Evolutionary conservation across 495 filamentous ascomycete species (phyloP).

Genomic region (Aspergillus sparsus): DNA sequence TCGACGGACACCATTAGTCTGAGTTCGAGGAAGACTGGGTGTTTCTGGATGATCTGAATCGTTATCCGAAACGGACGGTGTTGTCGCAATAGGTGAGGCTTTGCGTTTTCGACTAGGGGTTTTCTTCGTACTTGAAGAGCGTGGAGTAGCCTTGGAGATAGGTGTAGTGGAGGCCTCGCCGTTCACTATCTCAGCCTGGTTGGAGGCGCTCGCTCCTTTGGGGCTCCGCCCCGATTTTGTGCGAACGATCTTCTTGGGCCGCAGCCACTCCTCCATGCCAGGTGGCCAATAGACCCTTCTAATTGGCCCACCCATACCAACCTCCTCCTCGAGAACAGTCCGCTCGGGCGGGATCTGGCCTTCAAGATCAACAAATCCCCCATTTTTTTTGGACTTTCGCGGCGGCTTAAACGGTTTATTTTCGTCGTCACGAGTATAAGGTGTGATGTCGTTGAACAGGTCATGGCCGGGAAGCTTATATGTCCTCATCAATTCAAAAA

Average conservation of each 20-base stretch:
- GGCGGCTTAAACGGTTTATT: conserved; percentile 59
- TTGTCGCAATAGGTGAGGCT: conserved; percentile 28
- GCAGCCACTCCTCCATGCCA: conserved; percentile 87
- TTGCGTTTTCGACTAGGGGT: conserved; percentile 39
- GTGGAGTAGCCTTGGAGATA: conserved; percentile 26
- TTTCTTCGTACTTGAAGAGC: conserved; percentile 30
- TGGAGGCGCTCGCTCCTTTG: conserved; percentile 22
- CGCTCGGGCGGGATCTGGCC: conserved; percentile 45
- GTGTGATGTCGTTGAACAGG: conserved; percentile 73
- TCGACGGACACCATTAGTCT: conserved; percentile 27
- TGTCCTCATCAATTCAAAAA: conserved; percentile 88
- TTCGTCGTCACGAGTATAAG: conserved; percentile 75
- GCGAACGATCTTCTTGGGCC: conserved; percentile 73
- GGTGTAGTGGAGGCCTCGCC: conserved; percentile 24
- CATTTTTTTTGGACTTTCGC: conserved; percentile 49
- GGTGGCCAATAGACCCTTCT: conserved; percentile 88
- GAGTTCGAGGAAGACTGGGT: conserved; percentile 13
- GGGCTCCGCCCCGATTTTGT: conserved; percentile 47
- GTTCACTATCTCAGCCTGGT: conserved; percentile 25
- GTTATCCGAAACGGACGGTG: conserved; percentile 31
- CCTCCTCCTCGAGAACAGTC: conserved; percentile 63
- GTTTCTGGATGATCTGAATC: conserved; percentile 24
- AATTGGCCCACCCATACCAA: conserved; percentile 88
- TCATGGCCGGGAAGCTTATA: conserved; percentile 81
- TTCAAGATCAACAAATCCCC: conserved; percentile 52